Evolutionary conservation across 2,329 filamentous ascomycete species (phyloP).

Genomic region (Paracorniculantispora psalliotae): DNA sequence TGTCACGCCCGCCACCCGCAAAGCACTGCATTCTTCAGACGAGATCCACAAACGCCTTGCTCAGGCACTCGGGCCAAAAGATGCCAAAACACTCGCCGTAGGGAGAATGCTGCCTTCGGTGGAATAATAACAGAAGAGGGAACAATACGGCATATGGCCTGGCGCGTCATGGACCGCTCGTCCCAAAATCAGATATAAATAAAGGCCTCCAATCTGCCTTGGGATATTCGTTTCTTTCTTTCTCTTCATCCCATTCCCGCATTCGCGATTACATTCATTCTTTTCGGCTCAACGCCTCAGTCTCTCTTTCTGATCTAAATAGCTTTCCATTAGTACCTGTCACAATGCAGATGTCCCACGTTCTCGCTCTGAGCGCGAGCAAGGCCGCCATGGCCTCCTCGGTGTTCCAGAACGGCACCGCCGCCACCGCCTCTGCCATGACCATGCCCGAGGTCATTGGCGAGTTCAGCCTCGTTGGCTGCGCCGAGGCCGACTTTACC

Average conservation of each 20-base stretch:
- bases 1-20: not conserved
- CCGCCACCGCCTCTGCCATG: not conserved
- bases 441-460: conserved; percentile 4
- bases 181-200: conserved; percentile 24
- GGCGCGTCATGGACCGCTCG: not conserved
- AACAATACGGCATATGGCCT: not conserved
- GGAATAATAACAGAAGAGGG: not conserved
- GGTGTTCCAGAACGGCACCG: conserved; percentile 9
- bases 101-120: not conserved
- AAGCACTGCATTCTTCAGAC: conserved; percentile 4
- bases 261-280: conserved; percentile 29
- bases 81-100: not conserved
- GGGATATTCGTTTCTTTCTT: conserved; percentile 1
- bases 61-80: not conserved
- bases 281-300: conserved; percentile 24
- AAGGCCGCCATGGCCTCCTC: conserved; percentile 24
- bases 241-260: conserved; percentile 18
- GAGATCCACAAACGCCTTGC: not conserved
- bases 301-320: conserved; percentile 18
- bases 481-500: conserved; percentile 24
- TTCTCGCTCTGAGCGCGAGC: conserved; percentile 28
- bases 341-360: conserved; percentile 27
- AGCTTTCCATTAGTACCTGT: not conserved
- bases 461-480: conserved; percentile 20
- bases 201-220: conserved; percentile 19